Base-by-base conservation (phyloP, 257 asterid species). In the Rauvolfia tetraphylla region DNA sequence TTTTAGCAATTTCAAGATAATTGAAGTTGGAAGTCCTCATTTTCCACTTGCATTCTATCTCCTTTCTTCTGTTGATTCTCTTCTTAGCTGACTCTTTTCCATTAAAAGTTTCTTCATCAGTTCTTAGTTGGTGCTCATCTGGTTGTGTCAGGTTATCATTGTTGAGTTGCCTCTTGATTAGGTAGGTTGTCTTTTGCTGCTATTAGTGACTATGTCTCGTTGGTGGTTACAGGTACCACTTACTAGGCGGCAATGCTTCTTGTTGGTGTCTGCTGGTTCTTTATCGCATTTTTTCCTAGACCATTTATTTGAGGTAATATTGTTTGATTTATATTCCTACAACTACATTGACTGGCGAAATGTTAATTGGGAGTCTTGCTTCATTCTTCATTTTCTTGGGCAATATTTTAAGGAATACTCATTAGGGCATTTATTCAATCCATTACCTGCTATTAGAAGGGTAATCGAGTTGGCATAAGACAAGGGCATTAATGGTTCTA, bases 261-360 rank as follows among this genome's bases (percentile, higher is more conserved):
- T 88, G 78, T 73, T 93, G 88, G 66, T 85, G 80, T 86, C 89
- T 58, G 98, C 97, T 0, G 98, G 97, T 77, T 90, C 98, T 31
- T 87, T 90, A n/a, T 92, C 98, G 5, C 98, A 93, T 80, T 92
- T 93, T 83, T 93, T 90, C 91, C 81, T 93, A 22, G 98, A 93
- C 77, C 96, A 93, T 85, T 79, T 93, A 73, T 93, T 91, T 82
- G 98, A 91, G 98, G 98, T 91, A 86, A 81, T 46, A 20, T 72
- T 42, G 41, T 49, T n/a, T 41, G 25, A 18, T 5, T 11, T 59
- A 13, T 57, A 53, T 68, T 57, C 20, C 3, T 18, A 23, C 7
- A 38, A 33, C 42, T 54, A 41, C 51, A 3, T 62, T 42, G 31
- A 12, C 71, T n/a, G 31, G 33, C 56, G 17, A 27, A 54, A 12